Conservation (phyloP, 352 stramenopile species). For the Phytopythium helicoides region DNA sequence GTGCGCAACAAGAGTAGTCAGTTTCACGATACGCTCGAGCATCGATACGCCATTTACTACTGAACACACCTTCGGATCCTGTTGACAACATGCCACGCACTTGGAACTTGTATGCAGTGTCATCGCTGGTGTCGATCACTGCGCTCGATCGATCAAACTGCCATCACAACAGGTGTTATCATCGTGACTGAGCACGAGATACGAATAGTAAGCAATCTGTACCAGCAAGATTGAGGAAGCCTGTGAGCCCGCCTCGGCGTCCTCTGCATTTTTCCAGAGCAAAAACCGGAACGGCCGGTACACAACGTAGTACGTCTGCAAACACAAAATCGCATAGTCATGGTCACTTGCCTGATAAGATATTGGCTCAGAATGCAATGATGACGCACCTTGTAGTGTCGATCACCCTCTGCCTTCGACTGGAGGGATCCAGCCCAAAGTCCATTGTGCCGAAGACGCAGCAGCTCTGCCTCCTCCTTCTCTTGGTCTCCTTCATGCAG, state of each 20-base stretch:
- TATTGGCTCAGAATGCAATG: not conserved
- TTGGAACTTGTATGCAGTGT: conserved; percentile 60
- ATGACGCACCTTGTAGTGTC: conserved; percentile 56
- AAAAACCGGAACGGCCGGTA: conserved; percentile 79
- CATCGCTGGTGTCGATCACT: conserved; percentile 59
- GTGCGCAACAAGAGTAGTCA: conserved; percentile 1
- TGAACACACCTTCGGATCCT: conserved; percentile 46
- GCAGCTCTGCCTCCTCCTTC: conserved; percentile 36
- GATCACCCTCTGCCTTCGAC: conserved; percentile 65
- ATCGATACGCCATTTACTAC: not conserved
- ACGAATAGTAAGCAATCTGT: too few species aligned
- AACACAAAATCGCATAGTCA: conserved; percentile 14
- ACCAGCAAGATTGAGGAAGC: conserved; percentile 66
- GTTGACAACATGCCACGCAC: conserved; percentile 49
- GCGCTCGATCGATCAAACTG: conserved; percentile 70
- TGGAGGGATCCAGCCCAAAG: conserved; percentile 60
- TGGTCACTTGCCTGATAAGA: conserved; percentile 3
- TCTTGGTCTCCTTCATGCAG: conserved; percentile 45
- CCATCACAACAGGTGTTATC: not conserved
- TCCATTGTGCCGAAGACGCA: conserved; percentile 64
- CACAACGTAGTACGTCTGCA: conserved; percentile 48
- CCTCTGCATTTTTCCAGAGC: conserved; percentile 76
- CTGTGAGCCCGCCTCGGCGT: conserved; percentile 52
- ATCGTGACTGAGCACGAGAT: conserved; percentile 8
- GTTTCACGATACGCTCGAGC: not conserved